phyloP scores from a whole-genome alignment of 306 rosid species.

The Phaseolus lunatus region DNA sequence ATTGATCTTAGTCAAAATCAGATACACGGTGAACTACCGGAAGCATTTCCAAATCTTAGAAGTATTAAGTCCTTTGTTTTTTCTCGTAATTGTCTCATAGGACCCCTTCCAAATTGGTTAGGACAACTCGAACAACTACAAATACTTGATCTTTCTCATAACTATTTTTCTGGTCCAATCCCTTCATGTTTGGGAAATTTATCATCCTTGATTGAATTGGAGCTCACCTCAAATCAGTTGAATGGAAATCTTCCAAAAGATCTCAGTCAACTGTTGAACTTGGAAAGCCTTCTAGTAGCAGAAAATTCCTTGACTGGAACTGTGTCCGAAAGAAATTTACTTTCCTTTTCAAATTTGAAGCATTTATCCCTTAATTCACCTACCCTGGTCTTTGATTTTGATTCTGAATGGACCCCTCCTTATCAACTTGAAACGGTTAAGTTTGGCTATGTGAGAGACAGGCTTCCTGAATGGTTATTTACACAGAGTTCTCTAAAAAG shows the following conservation, averaged over 20 bases:
- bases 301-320: slow-evolving; percentile 4
- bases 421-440: neutral
- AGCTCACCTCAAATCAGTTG: neutral
- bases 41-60: neutral
- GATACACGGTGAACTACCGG: slow-evolving; percentile 23
- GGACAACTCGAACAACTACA: slow-evolving; percentile 39
- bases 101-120: slow-evolving; percentile 41
- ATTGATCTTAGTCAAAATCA: neutral
- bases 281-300: rapidly evolving
- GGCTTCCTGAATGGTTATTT: slow-evolving; percentile 10
- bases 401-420: slow-evolving; percentile 32
- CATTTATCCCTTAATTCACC: neutral
- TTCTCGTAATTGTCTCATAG: neutral
- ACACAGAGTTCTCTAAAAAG: neutral
- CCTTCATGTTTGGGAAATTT: slow-evolving; percentile 42
- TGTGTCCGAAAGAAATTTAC: slow-evolving; percentile 12
- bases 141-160: neutral
- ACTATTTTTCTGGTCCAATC: neutral
- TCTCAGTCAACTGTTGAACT: neutral
- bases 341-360: slow-evolving; percentile 1
- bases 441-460: neutral
- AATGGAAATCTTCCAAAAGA: slow-evolving; percentile 10
- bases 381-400: slow-evolving; percentile 27
- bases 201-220: slow-evolving; percentile 8
- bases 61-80: neutral